Conservation (phyloP, 169 alveolate genomes). For the Plasmodium relictum region DNA sequence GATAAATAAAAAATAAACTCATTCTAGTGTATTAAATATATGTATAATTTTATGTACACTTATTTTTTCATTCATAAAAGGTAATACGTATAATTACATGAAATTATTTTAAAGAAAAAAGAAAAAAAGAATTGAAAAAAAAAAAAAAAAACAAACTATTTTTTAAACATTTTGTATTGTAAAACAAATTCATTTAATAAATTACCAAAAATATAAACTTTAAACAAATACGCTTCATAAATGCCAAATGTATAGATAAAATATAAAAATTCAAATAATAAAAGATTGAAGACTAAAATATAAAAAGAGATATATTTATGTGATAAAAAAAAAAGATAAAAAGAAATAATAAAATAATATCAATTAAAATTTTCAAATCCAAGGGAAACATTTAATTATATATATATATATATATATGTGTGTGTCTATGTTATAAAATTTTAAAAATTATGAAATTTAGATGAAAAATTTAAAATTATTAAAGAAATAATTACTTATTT, state of each 20-base stretch:
- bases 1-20: too few relatives aligned
- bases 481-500: too few relatives aligned
- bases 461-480: too few relatives aligned
- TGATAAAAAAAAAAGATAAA: neutral
- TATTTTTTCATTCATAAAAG: neutral
- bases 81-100: neutral
- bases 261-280: neutral
- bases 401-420: neutral
- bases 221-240: constrained; percentile 24
- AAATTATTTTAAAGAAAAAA: neutral
- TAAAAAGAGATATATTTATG: too few relatives aligned
- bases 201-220: constrained; percentile 46
- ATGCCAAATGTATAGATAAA: neutral
- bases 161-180: constrained; percentile 5
- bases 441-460: too few relatives aligned
- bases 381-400: neutral
- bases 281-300: neutral
- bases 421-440: neutral
- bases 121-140: constrained; percentile 7
- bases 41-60: neutral
- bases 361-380: neutral
- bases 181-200: constrained; percentile 30
- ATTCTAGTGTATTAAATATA: too few relatives aligned
- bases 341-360: neutral
- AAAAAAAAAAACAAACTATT: constrained; percentile 20